These are phyloP conservation scores for Mucor racemosus DNA, from an alignment of 371 early-diverging fungal genomes.

Conservation along the genomic window DNA sequence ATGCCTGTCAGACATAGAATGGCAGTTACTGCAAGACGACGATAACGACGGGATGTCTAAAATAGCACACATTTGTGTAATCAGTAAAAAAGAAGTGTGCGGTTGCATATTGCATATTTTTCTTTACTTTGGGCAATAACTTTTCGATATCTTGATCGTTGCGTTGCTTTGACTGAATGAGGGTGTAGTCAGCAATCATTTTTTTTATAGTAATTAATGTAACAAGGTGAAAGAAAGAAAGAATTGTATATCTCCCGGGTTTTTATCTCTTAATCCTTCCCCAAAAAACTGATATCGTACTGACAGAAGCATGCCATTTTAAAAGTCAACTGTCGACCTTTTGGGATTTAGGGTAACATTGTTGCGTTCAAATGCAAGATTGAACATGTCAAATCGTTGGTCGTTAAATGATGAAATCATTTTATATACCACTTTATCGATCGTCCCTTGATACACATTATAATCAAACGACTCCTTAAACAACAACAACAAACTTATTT, in stretches of 20 bases:
- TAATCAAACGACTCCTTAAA: background rate
- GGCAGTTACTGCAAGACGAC: background rate
- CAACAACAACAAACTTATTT: background rate
- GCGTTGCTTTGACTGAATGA: background rate
- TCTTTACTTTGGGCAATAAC: background rate
- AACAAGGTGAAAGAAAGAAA: background rate
- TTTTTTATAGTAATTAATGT: background rate
- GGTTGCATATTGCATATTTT: background rate
- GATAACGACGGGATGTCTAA: background rate
- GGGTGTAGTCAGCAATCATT: background rate
- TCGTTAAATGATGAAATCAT: background rate
- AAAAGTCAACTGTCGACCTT: constrained; percentile 8
- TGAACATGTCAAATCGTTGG: background rate
- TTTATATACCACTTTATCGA: background rate
- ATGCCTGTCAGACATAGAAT: constrained; percentile 4
- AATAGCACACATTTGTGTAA: background rate
- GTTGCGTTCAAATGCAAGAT: background rate
- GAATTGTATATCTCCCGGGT: background rate
- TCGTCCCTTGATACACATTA: background rate
- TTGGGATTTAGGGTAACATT: background rate
- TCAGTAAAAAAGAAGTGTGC: background rate
- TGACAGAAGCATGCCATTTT: background rate
- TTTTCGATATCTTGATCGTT: constrained; percentile 6
- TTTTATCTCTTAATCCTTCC: background rate
- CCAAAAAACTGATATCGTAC: too few relatives aligned